A percentile compares a stretch with the other conserved stretches of the same genome.
phyloP scores from a whole-genome alignment of 495 filamentous ascomycete species.

The Cryomyces minteri region DNA sequence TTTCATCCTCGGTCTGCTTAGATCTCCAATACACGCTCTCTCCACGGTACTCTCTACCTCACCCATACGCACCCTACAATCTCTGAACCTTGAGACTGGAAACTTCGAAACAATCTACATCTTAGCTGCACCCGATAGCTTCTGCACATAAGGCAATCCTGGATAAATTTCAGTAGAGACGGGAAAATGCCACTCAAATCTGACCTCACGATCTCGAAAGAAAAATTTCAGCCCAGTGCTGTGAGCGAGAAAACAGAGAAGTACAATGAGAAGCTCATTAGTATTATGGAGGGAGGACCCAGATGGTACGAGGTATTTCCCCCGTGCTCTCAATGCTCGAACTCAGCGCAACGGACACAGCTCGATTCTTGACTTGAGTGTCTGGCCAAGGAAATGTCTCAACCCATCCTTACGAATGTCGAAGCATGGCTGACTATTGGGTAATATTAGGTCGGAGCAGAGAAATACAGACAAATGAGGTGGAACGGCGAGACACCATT shows the following conservation, averaged over 20 bases:
- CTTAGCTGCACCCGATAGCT: too few relatives aligned
- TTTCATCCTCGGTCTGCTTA: too few relatives aligned
- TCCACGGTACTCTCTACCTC: too few relatives aligned
- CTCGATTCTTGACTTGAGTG: not conserved
- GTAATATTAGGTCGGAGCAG: slow-evolving; percentile 19
- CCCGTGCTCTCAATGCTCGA: not conserved
- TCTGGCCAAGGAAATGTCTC: not conserved
- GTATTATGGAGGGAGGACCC: slow-evolving; percentile 16
- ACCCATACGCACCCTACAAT: too few relatives aligned
- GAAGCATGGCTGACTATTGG: too few relatives aligned
- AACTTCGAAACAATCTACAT: too few relatives aligned
- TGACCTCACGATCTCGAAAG: slow-evolving; percentile 12
- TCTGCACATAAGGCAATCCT: too few relatives aligned
- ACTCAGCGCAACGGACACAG: not conserved
- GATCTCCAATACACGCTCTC: too few relatives aligned
- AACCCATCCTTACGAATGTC: too few relatives aligned
- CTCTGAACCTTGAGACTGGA: too few relatives aligned
- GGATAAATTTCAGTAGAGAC: too few relatives aligned
- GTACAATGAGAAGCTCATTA: slow-evolving; percentile 19
- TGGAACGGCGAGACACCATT: slow-evolving; percentile 24
- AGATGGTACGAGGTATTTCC: slow-evolving; percentile 18
- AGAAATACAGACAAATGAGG: slow-evolving; percentile 28
- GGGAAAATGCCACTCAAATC: slow-evolving; percentile 13
- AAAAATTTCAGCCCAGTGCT: slow-evolving; percentile 13
- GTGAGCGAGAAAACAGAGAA: slow-evolving; percentile 10